Evolutionary conservation across 805 yeast species (phyloP), one percentile per base, ranked within the genome.

Genomic region (Monosporozyma unispora): DNA sequence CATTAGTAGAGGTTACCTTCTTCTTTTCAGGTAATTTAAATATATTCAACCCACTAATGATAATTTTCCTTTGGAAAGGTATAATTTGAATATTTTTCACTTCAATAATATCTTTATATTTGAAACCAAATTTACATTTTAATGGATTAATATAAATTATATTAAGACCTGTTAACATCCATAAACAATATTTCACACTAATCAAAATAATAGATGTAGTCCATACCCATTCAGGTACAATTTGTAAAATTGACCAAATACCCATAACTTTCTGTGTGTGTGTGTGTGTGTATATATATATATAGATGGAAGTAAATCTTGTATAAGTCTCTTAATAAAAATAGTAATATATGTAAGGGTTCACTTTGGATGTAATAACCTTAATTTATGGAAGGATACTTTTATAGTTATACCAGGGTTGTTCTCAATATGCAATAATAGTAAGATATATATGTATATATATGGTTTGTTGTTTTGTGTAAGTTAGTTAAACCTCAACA

Each of bases 131-230:
- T 46, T 54, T 54, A 2, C 54, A 45, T 37, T 49, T 56, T n/a
- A 60, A 29, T 19, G 64, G 62, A 39, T 62, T 58, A 39, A 59
- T 47, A 45, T 50, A 54, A 7, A 39, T 33, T n/a, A 57, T 49
- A 7, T 57, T 50, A 3, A 57, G 10, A 1, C 63, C 64, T 4
- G 50, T 47, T 3, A 35, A 18, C 2, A 35, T 3, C 21, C 16
- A 31, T 14, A 47, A 14, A 12, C 18, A 5, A n/a, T 22, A 47
- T 35, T 43, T 47, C 3, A 33, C 12, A 14, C 37, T 16, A 4
- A 47, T 5, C 5, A 27, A 9, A 9, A 33, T 22, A 4, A 42
- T 14, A 3, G 21, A 8, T 3, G 33, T 29, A 22, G 39, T 44
- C 50, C 50, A 48, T 5, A 48, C 28, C 41, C 45, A 44, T 10